These are phyloP conservation scores for Nakazawaea anatomiae DNA, from an alignment of 805 yeast species.

Conservation along the genomic window DNA sequence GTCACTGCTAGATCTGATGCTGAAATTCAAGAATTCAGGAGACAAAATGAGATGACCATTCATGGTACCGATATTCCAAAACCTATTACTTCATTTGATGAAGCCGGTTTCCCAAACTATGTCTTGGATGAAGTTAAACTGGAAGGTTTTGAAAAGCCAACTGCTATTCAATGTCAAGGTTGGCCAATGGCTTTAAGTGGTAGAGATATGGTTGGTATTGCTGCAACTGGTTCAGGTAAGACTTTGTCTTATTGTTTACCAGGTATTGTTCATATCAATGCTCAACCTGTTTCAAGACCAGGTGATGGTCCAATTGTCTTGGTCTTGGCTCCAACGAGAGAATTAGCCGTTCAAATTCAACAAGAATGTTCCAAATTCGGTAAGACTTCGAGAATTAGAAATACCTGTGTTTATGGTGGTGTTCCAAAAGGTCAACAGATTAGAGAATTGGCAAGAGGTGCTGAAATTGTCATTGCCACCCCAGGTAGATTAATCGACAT, in stretches of 20 bases:
- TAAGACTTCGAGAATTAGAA: conserved; percentile 84
- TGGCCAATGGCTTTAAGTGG: conserved; percentile 99
- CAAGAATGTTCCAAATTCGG: conserved; percentile 95
- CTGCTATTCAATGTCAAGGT: conserved; percentile 98
- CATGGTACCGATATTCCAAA: conserved; percentile 84
- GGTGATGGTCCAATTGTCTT: conserved; percentile 98
- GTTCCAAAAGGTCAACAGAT: conserved; percentile 97
- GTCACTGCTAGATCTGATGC: conserved; percentile 71
- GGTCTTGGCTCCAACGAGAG: conserved; percentile 98
- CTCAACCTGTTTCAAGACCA: conserved; percentile 86
- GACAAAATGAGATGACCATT: conserved; percentile 79
- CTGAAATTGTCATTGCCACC: conserved; percentile 94
- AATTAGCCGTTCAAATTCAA: conserved; percentile 96
- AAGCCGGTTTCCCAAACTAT: conserved; percentile 96
- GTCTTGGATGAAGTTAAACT: conserved; percentile 83
- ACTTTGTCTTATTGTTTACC: conserved; percentile 96
- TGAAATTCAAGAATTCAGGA: conserved; percentile 74
- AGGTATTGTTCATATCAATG: conserved; percentile 94
- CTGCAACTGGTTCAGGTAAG: conserved; percentile 99
- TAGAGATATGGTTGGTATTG: conserved; percentile 98
- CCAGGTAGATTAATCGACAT: conserved; percentile 98
- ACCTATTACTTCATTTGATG: conserved; percentile 89
- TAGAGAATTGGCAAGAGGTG: conserved; percentile 92
- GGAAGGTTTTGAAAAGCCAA: conserved; percentile 91
- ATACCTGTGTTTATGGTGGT: conserved; percentile 98